Evolutionary conservation across 192 early-diverging fungal genomes (phyloP).

Genomic region (Backusella psychrophila): DNA sequence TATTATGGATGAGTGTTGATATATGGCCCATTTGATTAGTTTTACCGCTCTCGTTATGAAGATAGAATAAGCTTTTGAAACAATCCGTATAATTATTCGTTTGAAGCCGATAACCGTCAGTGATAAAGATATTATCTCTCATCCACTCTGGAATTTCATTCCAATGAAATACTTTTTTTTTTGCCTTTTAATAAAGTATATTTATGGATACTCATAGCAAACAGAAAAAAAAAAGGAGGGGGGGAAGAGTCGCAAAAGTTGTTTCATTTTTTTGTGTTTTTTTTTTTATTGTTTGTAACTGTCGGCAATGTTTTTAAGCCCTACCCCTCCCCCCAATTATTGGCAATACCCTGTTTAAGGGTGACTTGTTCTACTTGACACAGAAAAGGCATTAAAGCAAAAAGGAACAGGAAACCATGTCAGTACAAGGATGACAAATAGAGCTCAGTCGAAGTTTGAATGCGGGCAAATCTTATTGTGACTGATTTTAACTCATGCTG

Average conservation of each 20-base stretch:
- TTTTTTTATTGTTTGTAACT: not conserved
- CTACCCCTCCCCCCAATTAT: not conserved
- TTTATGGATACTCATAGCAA: not conserved
- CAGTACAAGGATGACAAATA: not conserved
- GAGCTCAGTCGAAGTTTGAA: not conserved
- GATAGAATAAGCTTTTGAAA: constrained; percentile 68
- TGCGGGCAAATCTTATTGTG: not conserved
- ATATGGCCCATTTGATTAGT: too few relatives aligned
- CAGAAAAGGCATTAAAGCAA: not conserved
- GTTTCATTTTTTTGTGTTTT: not conserved
- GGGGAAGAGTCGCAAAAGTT: not conserved
- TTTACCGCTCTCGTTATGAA: constrained; percentile 89
- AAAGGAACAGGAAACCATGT: not conserved
- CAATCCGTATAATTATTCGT: constrained; percentile 74
- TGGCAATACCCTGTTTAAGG: not conserved
- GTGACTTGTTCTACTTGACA: not conserved
- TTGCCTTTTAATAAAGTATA: not conserved
- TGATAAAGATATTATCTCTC: constrained; percentile 79
- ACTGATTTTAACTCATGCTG: not conserved
- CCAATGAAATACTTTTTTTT: constrained; percentile 23
- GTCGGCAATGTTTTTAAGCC: not conserved
- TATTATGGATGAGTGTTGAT: constrained; percentile 9
- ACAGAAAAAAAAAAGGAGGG: not conserved
- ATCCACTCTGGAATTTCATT: constrained; percentile 68
- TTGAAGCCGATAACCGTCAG: constrained; percentile 76